These are phyloP conservation scores for Pelargonium australe DNA, from an alignment of 441 rosid genomes.

Conservation along the genomic window DNA sequence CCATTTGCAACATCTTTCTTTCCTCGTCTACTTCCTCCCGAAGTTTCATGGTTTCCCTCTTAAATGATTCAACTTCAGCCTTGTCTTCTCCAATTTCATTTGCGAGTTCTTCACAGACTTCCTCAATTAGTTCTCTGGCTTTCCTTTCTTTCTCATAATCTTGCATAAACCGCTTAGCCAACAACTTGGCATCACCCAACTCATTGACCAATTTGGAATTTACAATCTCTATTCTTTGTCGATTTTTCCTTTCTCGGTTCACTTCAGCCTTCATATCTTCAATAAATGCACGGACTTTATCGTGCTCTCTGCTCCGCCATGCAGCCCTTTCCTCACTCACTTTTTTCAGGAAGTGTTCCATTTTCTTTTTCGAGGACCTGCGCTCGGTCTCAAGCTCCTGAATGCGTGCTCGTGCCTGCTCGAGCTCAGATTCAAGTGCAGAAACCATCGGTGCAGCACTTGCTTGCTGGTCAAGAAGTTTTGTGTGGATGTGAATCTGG, in stretches of 20 bases:
- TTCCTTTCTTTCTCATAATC: slow-evolving; percentile 56
- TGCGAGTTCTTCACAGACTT: slow-evolving; percentile 52
- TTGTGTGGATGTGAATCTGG: slow-evolving; percentile 19
- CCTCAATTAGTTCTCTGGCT: slow-evolving; percentile 42
- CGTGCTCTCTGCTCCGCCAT: slow-evolving; percentile 82
- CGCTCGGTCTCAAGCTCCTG: slow-evolving; percentile 39
- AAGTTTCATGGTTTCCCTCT: slow-evolving; percentile 28
- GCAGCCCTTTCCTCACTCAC: slow-evolving; percentile 79
- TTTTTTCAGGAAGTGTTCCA: slow-evolving; percentile 84
- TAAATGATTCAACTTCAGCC: slow-evolving; percentile 57
- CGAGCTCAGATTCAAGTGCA: slow-evolving; percentile 34
- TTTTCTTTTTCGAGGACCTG: slow-evolving; percentile 51
- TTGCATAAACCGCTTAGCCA: slow-evolving; percentile 59
- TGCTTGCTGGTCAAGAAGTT: slow-evolving; percentile 40
- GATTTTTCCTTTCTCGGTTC: slow-evolving; percentile 36
- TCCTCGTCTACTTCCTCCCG: slow-evolving; percentile 49
- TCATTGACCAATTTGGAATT: slow-evolving; percentile 47
- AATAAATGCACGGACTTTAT: slow-evolving; percentile 38
- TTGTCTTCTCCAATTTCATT: slow-evolving; percentile 69
- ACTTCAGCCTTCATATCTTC: slow-evolving; percentile 36
- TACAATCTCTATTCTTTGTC: slow-evolving; percentile 29
- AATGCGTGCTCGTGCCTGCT: slow-evolving; percentile 36
- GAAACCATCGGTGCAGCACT: slow-evolving; percentile 37
- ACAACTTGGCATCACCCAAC: slow-evolving; percentile 34
- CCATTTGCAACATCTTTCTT: slow-evolving; percentile 54